Conservation (phyloP, 2,329 filamentous ascomycete species). For the Colletotrichum filicis region DNA sequence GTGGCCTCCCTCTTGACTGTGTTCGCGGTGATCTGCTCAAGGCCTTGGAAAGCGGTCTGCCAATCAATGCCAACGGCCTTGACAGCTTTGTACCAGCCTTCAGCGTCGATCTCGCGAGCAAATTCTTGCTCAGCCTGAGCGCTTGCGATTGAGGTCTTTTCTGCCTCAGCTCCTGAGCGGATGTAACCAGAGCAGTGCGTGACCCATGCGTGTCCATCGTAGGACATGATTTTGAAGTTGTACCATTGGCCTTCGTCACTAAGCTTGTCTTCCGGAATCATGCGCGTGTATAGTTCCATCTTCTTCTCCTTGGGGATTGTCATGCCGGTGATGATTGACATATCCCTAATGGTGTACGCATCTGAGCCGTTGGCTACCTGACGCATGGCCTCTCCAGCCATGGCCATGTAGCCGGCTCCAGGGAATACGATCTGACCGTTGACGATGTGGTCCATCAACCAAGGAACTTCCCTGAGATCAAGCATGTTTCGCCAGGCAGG, state of each 20-base stretch:
- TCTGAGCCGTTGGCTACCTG: constrained; percentile 12
- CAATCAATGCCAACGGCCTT: constrained; percentile 23
- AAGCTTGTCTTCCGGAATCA: constrained; percentile 36
- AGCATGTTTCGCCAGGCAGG: constrained; percentile 29
- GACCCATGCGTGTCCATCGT: constrained; percentile 41
- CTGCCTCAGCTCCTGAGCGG: constrained; percentile 8
- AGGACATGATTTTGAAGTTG: constrained; percentile 48
- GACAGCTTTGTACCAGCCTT: constrained; percentile 23
- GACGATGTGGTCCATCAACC: constrained; percentile 28
- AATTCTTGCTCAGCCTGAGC: constrained; percentile 14
- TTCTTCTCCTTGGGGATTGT: constrained; percentile 40
- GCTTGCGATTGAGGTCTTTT: background rate
- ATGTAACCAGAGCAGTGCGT: constrained; percentile 39
- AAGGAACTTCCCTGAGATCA: constrained; percentile 16
- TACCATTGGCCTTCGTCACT: constrained; percentile 39
- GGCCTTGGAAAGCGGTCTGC: constrained; percentile 16
- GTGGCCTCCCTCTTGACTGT: constrained; percentile 4
- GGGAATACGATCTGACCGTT: constrained; percentile 28
- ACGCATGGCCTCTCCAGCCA: constrained; percentile 22
- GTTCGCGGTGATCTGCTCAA: constrained; percentile 15
- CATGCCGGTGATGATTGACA: constrained; percentile 44
- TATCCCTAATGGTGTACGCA: constrained; percentile 43
- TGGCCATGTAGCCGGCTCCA: constrained; percentile 19
- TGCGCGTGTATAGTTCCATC: constrained; percentile 45
- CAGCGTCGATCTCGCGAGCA: background rate